Evolutionary conservation across 345 rosid species (phyloP).

Genomic region (Populus nigra): DNA sequence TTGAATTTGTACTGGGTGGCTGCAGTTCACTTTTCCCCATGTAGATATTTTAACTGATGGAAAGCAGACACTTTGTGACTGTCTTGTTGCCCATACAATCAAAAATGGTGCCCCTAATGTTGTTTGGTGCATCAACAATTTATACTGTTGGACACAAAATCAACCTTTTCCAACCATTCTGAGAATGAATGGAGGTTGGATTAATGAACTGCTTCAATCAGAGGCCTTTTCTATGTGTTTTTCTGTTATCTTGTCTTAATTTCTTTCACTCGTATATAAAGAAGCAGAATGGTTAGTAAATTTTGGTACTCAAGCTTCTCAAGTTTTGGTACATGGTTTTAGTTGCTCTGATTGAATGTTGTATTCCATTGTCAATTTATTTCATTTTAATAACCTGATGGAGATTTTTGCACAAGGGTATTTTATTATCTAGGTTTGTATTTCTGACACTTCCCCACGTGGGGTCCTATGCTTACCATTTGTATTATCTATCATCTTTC

Average conservation of each 20-base stretch:
- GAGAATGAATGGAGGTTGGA: slow-evolving; percentile 22
- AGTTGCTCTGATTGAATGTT: slow-evolving; percentile 17
- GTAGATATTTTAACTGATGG: slow-evolving; percentile 57
- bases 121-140: slow-evolving; percentile 30
- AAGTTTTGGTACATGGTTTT: slow-evolving; percentile 27
- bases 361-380: slow-evolving; percentile 20
- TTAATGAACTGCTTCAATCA: slow-evolving; percentile 32
- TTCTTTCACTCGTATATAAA: slow-evolving; percentile 18
- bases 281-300: slow-evolving; percentile 33
- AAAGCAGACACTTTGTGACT: slow-evolving; percentile 35
- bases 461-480: too few species aligned
- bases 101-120: slow-evolving; percentile 32
- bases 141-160: slow-evolving; percentile 22
- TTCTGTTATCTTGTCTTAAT: slow-evolving; percentile 32
- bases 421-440: not conserved
- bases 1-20: slow-evolving; percentile 41
- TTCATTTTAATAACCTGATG: slow-evolving; percentile 3
- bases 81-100: slow-evolving; percentile 29
- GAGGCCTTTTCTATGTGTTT: slow-evolving; percentile 41
- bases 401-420: not conserved
- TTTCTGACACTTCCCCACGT: not conserved
- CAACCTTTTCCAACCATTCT: slow-evolving; percentile 17
- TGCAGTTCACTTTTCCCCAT: slow-evolving; percentile 41
- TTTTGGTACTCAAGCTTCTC: slow-evolving; percentile 27
- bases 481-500: too few species aligned